Evolutionary conservation across 169 alveolate genomes (phyloP).

Genomic region (Plasmodium yoelii): DNA sequence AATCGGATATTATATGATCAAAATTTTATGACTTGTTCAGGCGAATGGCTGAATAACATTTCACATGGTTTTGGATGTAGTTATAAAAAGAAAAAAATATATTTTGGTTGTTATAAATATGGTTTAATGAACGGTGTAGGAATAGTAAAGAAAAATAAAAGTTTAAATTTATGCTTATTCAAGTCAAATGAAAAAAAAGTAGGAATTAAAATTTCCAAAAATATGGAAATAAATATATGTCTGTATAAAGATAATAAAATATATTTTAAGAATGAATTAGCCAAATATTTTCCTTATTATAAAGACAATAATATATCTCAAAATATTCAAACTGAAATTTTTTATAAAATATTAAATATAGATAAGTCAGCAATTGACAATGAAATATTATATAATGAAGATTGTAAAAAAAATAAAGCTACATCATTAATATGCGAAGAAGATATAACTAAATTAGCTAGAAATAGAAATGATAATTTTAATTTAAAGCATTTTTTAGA

Average conservation of each 20-base stretch:
- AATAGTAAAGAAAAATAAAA: conserved; percentile 56
- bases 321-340: conserved; percentile 22
- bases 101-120: conserved; percentile 50
- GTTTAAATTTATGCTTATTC: conserved; percentile 63
- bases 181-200: conserved; percentile 43
- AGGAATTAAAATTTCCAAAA: conserved; percentile 31
- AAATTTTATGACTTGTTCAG: conserved; percentile 33
- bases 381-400: too few relatives aligned
- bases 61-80: conserved; percentile 71
- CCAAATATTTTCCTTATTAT: conserved; percentile 30
- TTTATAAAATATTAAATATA: conserved; percentile 18
- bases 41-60: conserved; percentile 75
- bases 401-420: too few relatives aligned
- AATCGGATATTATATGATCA: too few relatives aligned
- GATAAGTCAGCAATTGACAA: neutral
- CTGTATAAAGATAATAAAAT: conserved; percentile 26
- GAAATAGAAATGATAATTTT: too few relatives aligned
- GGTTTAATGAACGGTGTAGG: conserved; percentile 75
- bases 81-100: conserved; percentile 30
- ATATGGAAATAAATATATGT: conserved; percentile 48
- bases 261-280: conserved; percentile 33
- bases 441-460: too few relatives aligned
- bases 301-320: conserved; percentile 6
- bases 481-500: too few relatives aligned
- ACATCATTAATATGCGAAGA: too few relatives aligned